Evolutionary conservation across 1,284 basidiomycete species (phyloP).

Genomic region (Ustilago curta): DNA sequence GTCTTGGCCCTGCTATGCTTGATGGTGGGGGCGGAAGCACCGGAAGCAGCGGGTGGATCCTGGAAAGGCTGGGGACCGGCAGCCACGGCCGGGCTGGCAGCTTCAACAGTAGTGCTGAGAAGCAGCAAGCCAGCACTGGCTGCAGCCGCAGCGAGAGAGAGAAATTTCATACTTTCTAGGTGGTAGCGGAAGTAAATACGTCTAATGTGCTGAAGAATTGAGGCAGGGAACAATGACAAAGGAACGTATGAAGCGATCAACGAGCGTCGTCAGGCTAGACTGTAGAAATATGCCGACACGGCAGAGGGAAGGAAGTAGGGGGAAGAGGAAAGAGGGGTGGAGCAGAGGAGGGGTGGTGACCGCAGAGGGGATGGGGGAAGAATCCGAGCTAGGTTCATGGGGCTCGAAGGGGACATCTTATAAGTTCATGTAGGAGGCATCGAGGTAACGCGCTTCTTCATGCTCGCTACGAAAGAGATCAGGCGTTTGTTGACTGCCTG

Average conservation of each 20-base stretch:
- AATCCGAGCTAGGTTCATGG: neutral
- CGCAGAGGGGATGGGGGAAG: slow-evolving; percentile 15
- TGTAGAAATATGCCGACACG: neutral
- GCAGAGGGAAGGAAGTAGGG: neutral
- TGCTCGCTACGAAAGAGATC: neutral
- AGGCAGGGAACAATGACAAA: neutral
- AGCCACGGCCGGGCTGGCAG: slow-evolving; percentile 24
- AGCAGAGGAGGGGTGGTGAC: slow-evolving; percentile 6
- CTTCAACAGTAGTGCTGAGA: slow-evolving; percentile 23
- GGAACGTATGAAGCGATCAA: neutral
- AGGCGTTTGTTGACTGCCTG: neutral
- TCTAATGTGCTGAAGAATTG: neutral
- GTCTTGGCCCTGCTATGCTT: slow-evolving; percentile 34
- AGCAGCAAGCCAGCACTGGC: slow-evolving; percentile 39
- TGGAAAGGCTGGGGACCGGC: slow-evolving; percentile 36
- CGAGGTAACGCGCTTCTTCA: neutral
- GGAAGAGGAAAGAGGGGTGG: slow-evolving; percentile 1
- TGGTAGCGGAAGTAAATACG: slow-evolving; percentile 4
- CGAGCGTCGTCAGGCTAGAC: slow-evolving; percentile 1
- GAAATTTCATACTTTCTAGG: slow-evolving; percentile 31
- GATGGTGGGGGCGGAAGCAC: slow-evolving; percentile 26
- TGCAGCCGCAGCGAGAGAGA: slow-evolving; percentile 43
- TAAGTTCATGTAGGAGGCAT: slow-evolving; percentile 2
- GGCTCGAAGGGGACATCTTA: slow-evolving; percentile 1
- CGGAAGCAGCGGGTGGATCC: slow-evolving; percentile 21